phyloP scores from a whole-genome alignment of 75 land plant genomes.

The Cunninghamia lanceolata region DNA sequence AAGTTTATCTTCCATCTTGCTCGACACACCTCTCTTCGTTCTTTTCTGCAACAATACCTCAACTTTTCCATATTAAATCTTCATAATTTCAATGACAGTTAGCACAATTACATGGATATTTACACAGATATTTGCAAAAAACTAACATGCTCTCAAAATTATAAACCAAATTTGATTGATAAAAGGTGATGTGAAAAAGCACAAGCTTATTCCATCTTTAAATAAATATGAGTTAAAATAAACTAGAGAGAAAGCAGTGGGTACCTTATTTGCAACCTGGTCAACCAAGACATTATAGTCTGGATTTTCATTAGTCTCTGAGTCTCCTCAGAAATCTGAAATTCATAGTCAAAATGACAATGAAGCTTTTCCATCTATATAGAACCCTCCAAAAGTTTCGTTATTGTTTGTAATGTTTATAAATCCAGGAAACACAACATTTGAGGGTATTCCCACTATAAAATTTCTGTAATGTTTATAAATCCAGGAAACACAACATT shows the following conservation, averaged over 20 bases:
- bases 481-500: conserved; percentile 32
- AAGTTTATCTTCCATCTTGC: too few relatives aligned
- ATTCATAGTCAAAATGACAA: too few relatives aligned
- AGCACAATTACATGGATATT: too few relatives aligned
- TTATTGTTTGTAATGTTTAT: conserved; percentile 12
- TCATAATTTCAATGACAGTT: too few relatives aligned
- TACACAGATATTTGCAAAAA: too few relatives aligned
- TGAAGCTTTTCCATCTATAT: conserved; percentile 30
- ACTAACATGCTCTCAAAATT: too few relatives aligned
- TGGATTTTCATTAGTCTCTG: not conserved
- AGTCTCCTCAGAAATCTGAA: not conserved
- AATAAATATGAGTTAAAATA: not conserved
- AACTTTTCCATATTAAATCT: too few relatives aligned
- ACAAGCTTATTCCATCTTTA: too few relatives aligned
- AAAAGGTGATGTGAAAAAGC: too few relatives aligned
- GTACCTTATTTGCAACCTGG: conserved; percentile 15
- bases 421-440: conserved; percentile 29
- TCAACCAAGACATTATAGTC: conserved; percentile 12
- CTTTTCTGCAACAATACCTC: too few relatives aligned
- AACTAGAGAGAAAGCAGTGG: not conserved
- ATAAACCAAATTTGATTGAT: too few relatives aligned
- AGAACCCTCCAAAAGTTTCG: conserved; percentile 15
- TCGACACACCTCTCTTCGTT: too few relatives aligned
- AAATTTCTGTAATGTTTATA: conserved; percentile 20
- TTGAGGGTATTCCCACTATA: conserved; percentile 29